These are phyloP conservation scores for Starmerella sp. DNA, from an alignment of 805 yeast genomes.

Conservation along the genomic window DNA sequence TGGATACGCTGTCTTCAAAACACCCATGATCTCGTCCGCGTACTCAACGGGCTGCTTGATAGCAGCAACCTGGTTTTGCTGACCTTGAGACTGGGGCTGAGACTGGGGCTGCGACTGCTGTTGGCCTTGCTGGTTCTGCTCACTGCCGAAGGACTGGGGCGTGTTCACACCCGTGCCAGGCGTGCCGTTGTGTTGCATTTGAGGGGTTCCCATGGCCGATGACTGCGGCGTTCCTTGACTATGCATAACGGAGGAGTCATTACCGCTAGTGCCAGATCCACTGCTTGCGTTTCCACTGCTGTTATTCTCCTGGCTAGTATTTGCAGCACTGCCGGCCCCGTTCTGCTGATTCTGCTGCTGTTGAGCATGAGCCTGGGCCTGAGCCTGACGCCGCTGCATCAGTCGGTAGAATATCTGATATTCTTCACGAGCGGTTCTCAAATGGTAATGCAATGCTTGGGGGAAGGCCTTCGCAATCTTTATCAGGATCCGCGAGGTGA, in stretches of 20 bases:
- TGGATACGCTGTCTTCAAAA: conserved; percentile 93
- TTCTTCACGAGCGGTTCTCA: conserved; percentile 91
- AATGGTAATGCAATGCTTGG: conserved; percentile 91
- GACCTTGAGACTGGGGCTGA: background rate
- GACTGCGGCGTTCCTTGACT: background rate
- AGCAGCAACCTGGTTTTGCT: background rate
- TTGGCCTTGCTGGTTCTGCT: background rate
- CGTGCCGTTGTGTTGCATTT: background rate
- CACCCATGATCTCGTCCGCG: conserved; percentile 85
- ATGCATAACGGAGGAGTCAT: too few relatives aligned
- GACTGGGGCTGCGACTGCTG: background rate
- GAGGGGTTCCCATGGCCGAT: background rate
- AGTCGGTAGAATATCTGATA: conserved; percentile 70
- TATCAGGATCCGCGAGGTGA: conserved; percentile 78
- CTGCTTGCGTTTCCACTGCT: background rate
- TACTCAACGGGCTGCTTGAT: conserved; percentile 84
- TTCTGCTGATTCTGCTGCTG: background rate
- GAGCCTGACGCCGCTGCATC: conserved; percentile 8
- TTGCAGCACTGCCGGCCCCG: background rate
- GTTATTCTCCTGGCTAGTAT: background rate
- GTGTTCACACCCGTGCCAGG: background rate
- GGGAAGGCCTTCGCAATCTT: conserved; percentile 94
- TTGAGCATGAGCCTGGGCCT: background rate
- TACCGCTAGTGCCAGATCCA: too few relatives aligned
- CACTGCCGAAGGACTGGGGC: background rate